These are phyloP conservation scores for Fomitiporia mediterranea DNA, from an alignment of 1,284 basidiomycete species.

Conservation along the genomic window DNA sequence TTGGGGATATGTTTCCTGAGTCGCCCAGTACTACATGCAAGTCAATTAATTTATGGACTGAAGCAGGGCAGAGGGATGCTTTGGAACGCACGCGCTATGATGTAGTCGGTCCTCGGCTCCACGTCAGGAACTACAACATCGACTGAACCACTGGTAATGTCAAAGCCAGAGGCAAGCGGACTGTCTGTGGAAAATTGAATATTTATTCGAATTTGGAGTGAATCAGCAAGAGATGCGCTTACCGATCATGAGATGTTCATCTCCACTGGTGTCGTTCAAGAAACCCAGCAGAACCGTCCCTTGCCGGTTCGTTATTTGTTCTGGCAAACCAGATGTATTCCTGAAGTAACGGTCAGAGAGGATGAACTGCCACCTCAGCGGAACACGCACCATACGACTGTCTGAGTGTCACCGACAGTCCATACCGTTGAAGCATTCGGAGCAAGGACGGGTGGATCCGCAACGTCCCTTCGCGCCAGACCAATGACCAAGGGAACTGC, in stretches of 20 bases:
- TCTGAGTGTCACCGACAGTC: slow-evolving; percentile 16
- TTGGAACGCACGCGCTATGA: slow-evolving; percentile 36
- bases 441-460: slow-evolving; percentile 18
- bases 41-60: not conserved
- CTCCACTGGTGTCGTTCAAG: slow-evolving; percentile 17
- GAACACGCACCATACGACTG: slow-evolving; percentile 17
- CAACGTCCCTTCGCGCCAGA: slow-evolving; percentile 14
- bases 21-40: slow-evolving; percentile 36
- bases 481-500: slow-evolving; percentile 7
- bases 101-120: slow-evolving; percentile 29
- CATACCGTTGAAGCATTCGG: slow-evolving; percentile 19
- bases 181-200: slow-evolving; percentile 28
- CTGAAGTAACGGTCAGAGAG: not conserved
- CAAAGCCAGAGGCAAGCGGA: slow-evolving; percentile 39
- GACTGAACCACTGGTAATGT: slow-evolving; percentile 34
- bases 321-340: slow-evolving; percentile 16
- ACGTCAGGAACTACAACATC: slow-evolving; percentile 35
- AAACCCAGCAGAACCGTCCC: slow-evolving; percentile 20
- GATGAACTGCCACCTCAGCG: not conserved
- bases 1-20: slow-evolving; percentile 39
- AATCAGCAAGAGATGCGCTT: not conserved
- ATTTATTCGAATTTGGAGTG: no score
- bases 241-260: slow-evolving; percentile 19
- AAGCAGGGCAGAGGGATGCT: not conserved
- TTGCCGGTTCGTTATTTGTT: slow-evolving; percentile 15